Evolutionary conservation across 257 asterid species (phyloP).

Genomic region (Nicotiana obtusifolia): DNA sequence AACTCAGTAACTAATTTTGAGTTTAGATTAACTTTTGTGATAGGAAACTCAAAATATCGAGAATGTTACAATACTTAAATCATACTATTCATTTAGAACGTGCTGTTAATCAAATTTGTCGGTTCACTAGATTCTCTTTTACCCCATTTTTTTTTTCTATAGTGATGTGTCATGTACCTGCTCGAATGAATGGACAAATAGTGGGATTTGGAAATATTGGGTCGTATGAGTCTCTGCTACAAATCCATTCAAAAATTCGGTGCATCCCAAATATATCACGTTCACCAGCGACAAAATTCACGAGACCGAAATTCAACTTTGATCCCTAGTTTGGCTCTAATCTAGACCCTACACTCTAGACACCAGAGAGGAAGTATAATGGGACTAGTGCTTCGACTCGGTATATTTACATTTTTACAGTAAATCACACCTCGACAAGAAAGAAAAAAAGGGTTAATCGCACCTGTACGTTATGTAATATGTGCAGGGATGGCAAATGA

Average conservation of each 20-base stretch:
- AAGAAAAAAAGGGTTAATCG: too few species aligned
- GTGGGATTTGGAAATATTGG: constrained; percentile 12
- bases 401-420: not conserved
- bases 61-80: not conserved
- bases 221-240: not conserved
- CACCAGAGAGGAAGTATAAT: not conserved
- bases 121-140: constrained; percentile 7
- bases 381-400: not conserved
- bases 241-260: not conserved
- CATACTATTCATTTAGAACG: not conserved
- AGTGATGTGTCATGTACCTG: not conserved
- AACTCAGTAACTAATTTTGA: too few species aligned
- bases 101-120: not conserved
- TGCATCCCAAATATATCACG: not conserved
- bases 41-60: too few species aligned
- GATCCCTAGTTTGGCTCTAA: not conserved
- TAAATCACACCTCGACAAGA: not conserved
- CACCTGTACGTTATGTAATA: too few species aligned
- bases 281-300: constrained; percentile 3
- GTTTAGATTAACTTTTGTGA: too few species aligned
- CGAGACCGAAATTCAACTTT: not conserved
- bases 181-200: not conserved
- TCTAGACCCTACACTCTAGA: not conserved
- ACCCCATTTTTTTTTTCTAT: not conserved
- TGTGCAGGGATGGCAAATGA: too few species aligned